Evolutionary conservation across 331 rosid genomes (phyloP), one percentile per base, ranked within the genome.

Genomic region (Malus hybrid): DNA sequence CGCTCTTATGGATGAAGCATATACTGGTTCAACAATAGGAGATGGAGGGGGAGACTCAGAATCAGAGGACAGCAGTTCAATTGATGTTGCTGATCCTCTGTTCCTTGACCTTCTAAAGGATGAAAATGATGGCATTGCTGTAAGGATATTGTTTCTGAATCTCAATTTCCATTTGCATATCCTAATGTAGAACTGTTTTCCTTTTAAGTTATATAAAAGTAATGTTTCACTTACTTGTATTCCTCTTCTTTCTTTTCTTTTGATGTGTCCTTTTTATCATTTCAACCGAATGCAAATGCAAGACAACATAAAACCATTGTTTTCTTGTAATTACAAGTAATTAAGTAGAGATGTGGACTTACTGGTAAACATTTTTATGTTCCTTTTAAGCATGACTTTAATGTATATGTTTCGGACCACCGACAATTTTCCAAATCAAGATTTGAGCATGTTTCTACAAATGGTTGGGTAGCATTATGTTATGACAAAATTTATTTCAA

Each of bases 1-100:
- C 56, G 99, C 97, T 58, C 96, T 95, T 63, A 95, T 95, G 99
- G 99, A 95, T 84, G 99, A 95, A 84, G 99, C 97, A 58, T 95
- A 95, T 83, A 92, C 99, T 20, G 99, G 99, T 80, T 92, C 97
- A 70, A 92, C 93, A 46, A 92, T 95, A 30, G 99, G 87, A 80
- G 97, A 89, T 85, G 97, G 92, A 30, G 97, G 93, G 46, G 97
- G 92, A 77, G 97, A 92, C 83, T 94, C 91, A 63, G 99, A 89
- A 83, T 90, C 88, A 63, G 99, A 92, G 83, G 97, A 89, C 73
- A 92, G 77, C 84, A 84, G 71, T 79, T 82, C 90, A 44, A 86
- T 92, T 30, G 97, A 95, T 79, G 97, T 85, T 44, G 88, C 87
- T 69, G 95, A 89, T 85, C 91, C 99, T 80, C 78, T 90, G 79